Conservation (phyloP, 1,284 basidiomycete genomes). For the Volvariella volvacea region DNA sequence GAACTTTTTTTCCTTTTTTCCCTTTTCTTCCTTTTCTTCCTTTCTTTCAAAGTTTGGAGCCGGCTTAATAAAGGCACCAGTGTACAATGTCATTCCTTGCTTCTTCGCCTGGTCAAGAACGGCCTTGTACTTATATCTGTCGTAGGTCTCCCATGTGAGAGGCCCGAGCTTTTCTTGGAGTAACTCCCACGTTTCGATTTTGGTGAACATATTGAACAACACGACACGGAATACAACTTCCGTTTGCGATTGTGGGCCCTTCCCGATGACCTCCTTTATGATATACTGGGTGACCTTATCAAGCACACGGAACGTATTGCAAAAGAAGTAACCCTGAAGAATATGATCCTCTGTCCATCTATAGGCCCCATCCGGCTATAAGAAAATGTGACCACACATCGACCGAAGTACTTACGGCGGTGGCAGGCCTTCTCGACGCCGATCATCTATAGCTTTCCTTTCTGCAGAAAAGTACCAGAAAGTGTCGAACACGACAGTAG, state of each 20-base stretch:
- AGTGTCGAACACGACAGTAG: conserved; percentile 50
- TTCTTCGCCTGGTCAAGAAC: conserved; percentile 37
- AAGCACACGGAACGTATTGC: conserved; percentile 55
- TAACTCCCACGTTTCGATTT: conserved; percentile 54
- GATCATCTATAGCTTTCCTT: conserved; percentile 48
- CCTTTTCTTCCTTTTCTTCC: too few relatives aligned
- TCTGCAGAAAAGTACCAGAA: conserved; percentile 54
- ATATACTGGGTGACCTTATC: conserved; percentile 57
- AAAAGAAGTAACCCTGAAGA: conserved; percentile 44
- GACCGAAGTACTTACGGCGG: conserved; percentile 36
- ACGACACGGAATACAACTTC: conserved; percentile 57
- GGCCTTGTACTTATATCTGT: conserved; percentile 35
- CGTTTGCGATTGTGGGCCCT: conserved; percentile 43
- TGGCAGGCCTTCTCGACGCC: conserved; percentile 37
- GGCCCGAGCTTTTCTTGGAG: conserved; percentile 39
- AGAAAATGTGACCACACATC: conserved; percentile 7
- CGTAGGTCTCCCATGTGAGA: conserved; percentile 45
- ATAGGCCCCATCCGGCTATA: conserved; percentile 8
- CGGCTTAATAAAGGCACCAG: conserved; percentile 60
- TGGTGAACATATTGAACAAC: conserved; percentile 56
- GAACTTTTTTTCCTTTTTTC: too few relatives aligned
- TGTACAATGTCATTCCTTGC: conserved; percentile 40
- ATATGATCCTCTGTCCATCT: conserved; percentile 56
- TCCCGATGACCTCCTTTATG: conserved; percentile 52
- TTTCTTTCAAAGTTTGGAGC: conserved; percentile 36